These are phyloP conservation scores for Mycena venus DNA, from an alignment of 768 basidiomycete genomes.

Conservation along the genomic window DNA sequence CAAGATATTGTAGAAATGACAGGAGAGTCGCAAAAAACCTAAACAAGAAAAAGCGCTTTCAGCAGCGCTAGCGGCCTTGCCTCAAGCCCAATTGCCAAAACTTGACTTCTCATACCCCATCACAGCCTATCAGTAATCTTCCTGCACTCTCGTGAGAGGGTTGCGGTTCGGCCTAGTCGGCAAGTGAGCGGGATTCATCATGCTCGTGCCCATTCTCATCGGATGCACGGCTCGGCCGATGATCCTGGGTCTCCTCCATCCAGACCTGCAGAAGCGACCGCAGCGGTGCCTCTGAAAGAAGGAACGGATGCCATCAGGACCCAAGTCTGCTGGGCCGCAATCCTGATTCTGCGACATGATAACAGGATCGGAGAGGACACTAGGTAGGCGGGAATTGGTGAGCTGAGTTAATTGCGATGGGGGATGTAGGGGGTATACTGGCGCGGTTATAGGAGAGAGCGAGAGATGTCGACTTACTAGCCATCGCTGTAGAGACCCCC, in stretches of 20 bases:
- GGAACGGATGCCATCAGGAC: neutral
- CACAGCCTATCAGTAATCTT: too few species aligned
- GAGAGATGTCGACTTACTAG: neutral
- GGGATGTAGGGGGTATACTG: neutral
- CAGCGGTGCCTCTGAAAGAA: neutral
- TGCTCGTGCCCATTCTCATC: neutral
- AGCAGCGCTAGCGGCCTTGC: too few species aligned
- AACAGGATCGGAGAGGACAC: neutral
- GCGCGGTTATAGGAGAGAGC: neutral
- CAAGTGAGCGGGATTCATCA: neutral
- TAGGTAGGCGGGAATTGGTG: neutral
- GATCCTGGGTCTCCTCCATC: neutral
- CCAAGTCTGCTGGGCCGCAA: neutral
- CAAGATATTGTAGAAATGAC: too few species aligned
- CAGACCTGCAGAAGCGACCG: neutral
- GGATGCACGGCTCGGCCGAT: neutral
- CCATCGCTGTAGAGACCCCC: neutral
- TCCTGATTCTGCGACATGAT: neutral
- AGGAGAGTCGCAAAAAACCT: too few species aligned
- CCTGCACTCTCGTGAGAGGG: neutral
- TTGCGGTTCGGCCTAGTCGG: neutral
- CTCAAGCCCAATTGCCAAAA: too few species aligned
- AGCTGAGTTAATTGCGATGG: neutral
- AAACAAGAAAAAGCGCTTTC: too few species aligned
- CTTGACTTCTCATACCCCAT: too few species aligned